Evolutionary conservation across 83 land plant genomes (phyloP), one percentile per base, ranked within the genome.

Genomic region (Picea engelmannii): DNA sequence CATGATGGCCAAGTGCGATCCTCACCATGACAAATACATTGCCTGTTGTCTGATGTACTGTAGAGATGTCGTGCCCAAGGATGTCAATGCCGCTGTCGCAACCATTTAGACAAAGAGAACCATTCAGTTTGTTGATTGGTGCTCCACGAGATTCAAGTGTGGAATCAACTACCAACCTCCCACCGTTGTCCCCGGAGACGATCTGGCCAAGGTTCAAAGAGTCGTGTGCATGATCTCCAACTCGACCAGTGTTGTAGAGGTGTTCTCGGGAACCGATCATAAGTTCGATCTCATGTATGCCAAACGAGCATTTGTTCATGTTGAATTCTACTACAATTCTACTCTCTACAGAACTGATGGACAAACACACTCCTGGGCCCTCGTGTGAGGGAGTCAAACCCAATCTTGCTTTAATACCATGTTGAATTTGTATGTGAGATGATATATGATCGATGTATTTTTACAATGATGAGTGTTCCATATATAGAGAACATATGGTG

Each of bases 211-310:
- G 88, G 92, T 90, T 58, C 90, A 84, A 66, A 73, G 92, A 60
- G 92, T 90, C 15, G 92, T 90, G 12, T 90, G 92, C 88, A 90
- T 90, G 92, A 90, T 90, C 52, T 85, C 88, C 82, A 89, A 89
- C 21, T 88, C 90, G 7, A 88, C 90, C 47, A 85, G 87, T 67
- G 90, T 88, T 66, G 91, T 88, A 15, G 91, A 89, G 73, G 91
- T 89, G 80, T 89, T 89, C 81, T 85, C 87, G 40, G 78, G 90
- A 35, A 88, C 85, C 67, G 90, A 88, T 62, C 81, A 80, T 84
- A 88, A 31, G 31, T 31, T 31, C 31, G 1, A 31, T 31, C 31
- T 31, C 31, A 31, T 31, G 31, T 31, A 31, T 31, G 31, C 31
- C 31, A 31, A 31, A 31, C 31, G 31, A 31, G 31, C 31, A 31